A percentile compares a stretch with the other conserved stretches of the same genome.
Conservation (phyloP, 1,139 yeast species). For the Zygoascus meyerae region DNA sequence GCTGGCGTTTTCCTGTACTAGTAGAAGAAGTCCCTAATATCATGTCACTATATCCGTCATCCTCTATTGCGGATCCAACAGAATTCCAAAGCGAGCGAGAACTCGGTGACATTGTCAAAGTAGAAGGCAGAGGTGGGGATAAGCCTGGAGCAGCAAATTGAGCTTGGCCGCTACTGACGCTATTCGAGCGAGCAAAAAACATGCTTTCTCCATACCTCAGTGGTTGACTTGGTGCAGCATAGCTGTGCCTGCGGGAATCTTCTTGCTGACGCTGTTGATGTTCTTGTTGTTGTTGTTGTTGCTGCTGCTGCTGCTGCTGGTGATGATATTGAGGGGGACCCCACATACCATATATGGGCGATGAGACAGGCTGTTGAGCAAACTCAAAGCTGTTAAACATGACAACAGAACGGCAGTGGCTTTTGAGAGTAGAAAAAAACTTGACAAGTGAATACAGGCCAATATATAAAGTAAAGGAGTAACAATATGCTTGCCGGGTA, state of each 20-base stretch:
- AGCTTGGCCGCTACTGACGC: neutral
- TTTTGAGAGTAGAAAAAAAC: neutral
- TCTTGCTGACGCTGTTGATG: constrained; percentile 11
- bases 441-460: neutral
- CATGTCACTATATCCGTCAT: constrained; percentile 4
- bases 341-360: neutral
- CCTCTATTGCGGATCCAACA: constrained; percentile 1
- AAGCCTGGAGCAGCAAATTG: neutral
- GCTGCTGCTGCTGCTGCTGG: constrained; percentile 11
- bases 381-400: constrained; percentile 10
- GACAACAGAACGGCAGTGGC: neutral
- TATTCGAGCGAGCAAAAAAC: constrained; percentile 6
- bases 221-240: constrained; percentile 7
- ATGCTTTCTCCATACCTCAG: constrained; percentile 5
- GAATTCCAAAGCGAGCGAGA: neutral
- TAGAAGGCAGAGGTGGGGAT: neutral
- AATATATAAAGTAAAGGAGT: no score
- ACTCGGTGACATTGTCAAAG: neutral
- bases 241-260: constrained; percentile 7
- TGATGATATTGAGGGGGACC: constrained; percentile 7
- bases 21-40: neutral
- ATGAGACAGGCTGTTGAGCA: neutral
- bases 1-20: constrained; percentile 4
- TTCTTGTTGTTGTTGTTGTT: constrained; percentile 10
- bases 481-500: no score